These are phyloP conservation scores for Fusarium annulatum DNA, from an alignment of 2,329 filamentous ascomycete species.

Conservation along the genomic window DNA sequence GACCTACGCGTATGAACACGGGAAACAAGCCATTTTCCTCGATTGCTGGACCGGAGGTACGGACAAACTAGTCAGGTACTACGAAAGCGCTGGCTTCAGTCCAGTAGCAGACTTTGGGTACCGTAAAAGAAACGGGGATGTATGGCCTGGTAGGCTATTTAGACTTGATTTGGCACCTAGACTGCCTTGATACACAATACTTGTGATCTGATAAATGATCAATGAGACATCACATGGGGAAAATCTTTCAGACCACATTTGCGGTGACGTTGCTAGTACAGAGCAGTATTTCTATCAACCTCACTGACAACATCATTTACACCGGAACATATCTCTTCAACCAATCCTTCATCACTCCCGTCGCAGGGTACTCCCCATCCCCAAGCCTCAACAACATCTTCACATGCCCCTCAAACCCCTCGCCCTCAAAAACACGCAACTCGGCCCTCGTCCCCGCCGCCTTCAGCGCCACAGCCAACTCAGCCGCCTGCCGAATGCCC, in stretches of 20 bases:
- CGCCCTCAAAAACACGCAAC: constrained; percentile 5
- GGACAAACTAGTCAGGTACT: background rate
- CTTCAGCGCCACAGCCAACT: background rate
- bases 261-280: fast-evolving
- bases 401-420: constrained; percentile 9
- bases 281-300: background rate
- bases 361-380: background rate
- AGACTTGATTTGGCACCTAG: fast-evolving
- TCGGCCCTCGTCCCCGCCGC: background rate
- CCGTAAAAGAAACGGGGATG: fast-evolving
- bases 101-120: background rate
- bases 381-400: background rate
- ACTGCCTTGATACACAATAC: fast-evolving
- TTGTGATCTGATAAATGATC: fast-evolving
- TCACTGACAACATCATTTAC: background rate
- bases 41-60: background rate
- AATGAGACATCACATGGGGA: fast-evolving
- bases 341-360: background rate
- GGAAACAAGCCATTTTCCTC: background rate
- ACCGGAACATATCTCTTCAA: background rate
- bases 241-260: fast-evolving
- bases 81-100: background rate
- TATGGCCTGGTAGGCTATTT: background rate
- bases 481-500: background rate
- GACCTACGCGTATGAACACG: fast-evolving